Evolutionary conservation across 2,329 filamentous ascomycete genomes (phyloP).

Genomic region (Ophiocordyceps camponoti-floridani): DNA sequence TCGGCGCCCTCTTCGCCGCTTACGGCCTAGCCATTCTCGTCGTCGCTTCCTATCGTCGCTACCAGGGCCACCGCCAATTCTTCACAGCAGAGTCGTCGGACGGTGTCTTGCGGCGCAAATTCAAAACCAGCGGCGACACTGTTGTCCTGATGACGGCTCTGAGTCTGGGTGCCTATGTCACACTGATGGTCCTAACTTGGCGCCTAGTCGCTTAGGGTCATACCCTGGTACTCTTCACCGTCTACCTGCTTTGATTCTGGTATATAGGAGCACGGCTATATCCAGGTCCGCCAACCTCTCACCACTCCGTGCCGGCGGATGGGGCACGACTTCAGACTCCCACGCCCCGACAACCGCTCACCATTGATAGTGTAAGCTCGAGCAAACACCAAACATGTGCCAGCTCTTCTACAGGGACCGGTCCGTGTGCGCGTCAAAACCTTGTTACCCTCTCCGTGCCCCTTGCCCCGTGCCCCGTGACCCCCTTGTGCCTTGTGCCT

Average conservation of each 20-base stretch:
- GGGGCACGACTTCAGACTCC: too few species aligned
- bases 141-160: constrained; percentile 38
- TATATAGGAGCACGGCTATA: too few species aligned
- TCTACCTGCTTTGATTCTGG: too few species aligned
- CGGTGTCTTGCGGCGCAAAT: constrained; percentile 27
- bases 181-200: constrained; percentile 37
- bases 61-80: constrained; percentile 88
- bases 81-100: constrained; percentile 35
- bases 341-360: not conserved
- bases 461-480: not conserved
- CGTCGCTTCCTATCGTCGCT: constrained; percentile 69
- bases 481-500: not conserved
- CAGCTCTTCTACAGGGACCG: not conserved
- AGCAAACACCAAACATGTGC: not conserved
- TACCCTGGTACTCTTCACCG: not conserved
- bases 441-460: too few species aligned
- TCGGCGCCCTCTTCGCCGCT: constrained; percentile 86
- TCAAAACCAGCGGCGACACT: constrained; percentile 46
- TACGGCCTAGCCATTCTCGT: constrained; percentile 76
- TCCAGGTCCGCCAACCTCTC: too few species aligned
- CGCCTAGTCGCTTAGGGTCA: constrained; percentile 14
- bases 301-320: too few species aligned
- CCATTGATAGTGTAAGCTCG: not conserved
- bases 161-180: constrained; percentile 39
- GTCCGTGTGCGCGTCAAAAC: too few species aligned